Evolutionary conservation across 140 eudicot species (phyloP).

Genomic region (Erigeron philadelphicus): DNA sequence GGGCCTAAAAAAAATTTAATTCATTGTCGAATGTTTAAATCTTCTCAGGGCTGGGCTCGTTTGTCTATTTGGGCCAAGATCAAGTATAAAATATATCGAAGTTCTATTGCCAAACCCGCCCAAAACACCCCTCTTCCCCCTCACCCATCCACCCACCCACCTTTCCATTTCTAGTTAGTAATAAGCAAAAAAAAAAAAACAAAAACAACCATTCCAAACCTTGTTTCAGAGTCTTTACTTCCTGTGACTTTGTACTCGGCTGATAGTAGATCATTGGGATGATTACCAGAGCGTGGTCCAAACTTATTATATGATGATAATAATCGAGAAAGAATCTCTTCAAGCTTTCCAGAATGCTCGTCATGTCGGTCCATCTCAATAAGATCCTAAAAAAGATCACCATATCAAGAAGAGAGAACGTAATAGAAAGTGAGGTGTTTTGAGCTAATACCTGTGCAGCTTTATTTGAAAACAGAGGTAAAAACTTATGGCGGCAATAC

Average conservation of each 20-base stretch:
- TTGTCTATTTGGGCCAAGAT: too few species aligned
- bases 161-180: neutral
- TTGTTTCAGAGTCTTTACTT: slow-evolving; percentile 15
- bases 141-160: neutral
- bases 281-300: slow-evolving; percentile 27
- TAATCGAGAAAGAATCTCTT: slow-evolving; percentile 49
- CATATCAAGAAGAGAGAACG: slow-evolving; percentile 1
- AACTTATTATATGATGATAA: slow-evolving; percentile 57
- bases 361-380: slow-evolving; percentile 91
- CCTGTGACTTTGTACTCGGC: slow-evolving; percentile 28
- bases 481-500: slow-evolving; percentile 78
- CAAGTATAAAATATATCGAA: too few species aligned
- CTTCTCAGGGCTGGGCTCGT: too few species aligned
- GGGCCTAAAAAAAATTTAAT: too few species aligned
- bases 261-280: slow-evolving; percentile 32
- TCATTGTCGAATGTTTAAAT: too few species aligned
- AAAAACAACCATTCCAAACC: slow-evolving; percentile 14
- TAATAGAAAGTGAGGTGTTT: neutral
- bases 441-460: slow-evolving; percentile 58
- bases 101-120: neutral
- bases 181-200: neutral
- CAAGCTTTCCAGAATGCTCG: slow-evolving; percentile 49
- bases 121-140: neutral
- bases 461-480: slow-evolving; percentile 47
- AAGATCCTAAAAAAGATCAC: slow-evolving; percentile 43